phyloP scores from a whole-genome alignment of 148 eudicot genomes.

The Chenopodium formosanum region DNA sequence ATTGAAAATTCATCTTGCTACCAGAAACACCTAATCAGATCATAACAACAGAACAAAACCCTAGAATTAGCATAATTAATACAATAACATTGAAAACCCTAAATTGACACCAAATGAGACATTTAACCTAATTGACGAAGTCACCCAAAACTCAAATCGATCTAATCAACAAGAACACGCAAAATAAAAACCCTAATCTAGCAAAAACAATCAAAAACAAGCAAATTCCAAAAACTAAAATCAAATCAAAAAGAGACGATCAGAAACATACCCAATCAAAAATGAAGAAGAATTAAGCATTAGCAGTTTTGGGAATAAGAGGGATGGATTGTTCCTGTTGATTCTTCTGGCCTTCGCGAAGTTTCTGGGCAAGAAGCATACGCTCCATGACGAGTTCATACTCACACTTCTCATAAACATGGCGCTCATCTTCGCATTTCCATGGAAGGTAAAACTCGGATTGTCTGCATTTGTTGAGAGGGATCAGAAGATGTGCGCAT shows the following conservation, averaged over 20 bases:
- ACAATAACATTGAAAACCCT: not conserved
- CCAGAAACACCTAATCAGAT: not conserved
- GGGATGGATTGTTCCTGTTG: slow-evolving; percentile 41
- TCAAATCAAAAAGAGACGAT: not conserved
- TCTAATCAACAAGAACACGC: not conserved
- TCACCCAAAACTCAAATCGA: not conserved
- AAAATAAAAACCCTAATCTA: slow-evolving; percentile 1
- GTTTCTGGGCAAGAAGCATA: slow-evolving; percentile 90
- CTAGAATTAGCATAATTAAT: slow-evolving; percentile 1
- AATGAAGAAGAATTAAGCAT: slow-evolving; percentile 40
- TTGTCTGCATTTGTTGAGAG: slow-evolving; percentile 92
- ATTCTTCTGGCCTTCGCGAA: slow-evolving; percentile 41
- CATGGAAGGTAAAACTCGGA: slow-evolving; percentile 82
- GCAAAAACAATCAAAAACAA: not conserved
- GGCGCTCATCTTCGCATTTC: slow-evolving; percentile 90
- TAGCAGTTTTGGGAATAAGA: slow-evolving; percentile 70
- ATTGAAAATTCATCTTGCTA: not conserved
- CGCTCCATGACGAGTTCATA: slow-evolving; percentile 99
- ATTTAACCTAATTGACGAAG: not conserved
- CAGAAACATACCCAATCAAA: not conserved
- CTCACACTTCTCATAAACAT: slow-evolving; percentile 88
- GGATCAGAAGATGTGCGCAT: slow-evolving; percentile 92
- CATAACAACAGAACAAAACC: not conserved
- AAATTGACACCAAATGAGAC: not conserved
- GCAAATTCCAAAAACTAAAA: not conserved